phyloP scores from a whole-genome alignment of 2,329 filamentous ascomycete genomes.

The Zymoseptoria brevis region DNA sequence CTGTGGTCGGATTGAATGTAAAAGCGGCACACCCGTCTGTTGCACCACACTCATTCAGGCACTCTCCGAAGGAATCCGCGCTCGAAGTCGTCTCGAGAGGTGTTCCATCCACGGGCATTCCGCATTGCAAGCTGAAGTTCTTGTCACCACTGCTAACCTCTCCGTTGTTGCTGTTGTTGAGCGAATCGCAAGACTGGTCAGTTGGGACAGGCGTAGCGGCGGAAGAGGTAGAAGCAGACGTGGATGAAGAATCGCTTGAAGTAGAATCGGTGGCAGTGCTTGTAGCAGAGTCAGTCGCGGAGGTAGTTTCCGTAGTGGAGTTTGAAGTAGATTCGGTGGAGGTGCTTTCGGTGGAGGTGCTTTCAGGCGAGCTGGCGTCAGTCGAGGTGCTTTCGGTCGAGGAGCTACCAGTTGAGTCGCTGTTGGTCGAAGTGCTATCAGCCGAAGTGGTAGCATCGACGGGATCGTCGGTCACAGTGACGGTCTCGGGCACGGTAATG shows the following conservation, averaged over 20 bases:
- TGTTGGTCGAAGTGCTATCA: neutral
- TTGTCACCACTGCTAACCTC: neutral
- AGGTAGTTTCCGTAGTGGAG: neutral
- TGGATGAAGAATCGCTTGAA: neutral
- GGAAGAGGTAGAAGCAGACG: neutral
- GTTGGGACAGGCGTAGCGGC: neutral
- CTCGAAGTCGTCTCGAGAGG: neutral
- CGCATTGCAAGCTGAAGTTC: neutral
- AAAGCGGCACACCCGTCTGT: neutral
- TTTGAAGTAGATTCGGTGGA: neutral
- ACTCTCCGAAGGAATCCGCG: neutral
- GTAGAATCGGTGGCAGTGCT: no score
- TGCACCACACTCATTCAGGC: neutral
- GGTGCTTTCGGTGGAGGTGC: neutral
- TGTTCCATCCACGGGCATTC: neutral
- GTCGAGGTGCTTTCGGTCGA: neutral
- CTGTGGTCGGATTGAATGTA: neutral
- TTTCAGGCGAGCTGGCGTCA: neutral
- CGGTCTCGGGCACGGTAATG: neutral
- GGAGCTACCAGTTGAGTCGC: neutral
- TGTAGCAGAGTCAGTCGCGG: neutral
- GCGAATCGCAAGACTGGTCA: neutral
- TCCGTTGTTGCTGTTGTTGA: neutral
- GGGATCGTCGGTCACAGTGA: neutral
- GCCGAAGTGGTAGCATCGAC: neutral